Base-by-base conservation (phyloP, 495 filamentous ascomycete genomes). In the Penicillium macrosclerotiorum region DNA sequence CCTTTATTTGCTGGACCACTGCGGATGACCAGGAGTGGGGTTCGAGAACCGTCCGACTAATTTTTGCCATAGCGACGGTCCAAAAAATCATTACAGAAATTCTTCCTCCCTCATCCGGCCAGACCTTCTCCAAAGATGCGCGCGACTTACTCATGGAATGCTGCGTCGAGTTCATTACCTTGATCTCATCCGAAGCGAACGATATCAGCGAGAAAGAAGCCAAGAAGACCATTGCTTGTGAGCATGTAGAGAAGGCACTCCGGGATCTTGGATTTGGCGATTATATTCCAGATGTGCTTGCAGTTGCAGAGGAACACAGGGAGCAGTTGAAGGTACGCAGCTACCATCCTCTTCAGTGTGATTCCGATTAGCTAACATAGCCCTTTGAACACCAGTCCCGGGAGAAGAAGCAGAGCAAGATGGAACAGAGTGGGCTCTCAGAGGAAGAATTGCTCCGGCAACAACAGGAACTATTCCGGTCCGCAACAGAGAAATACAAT, bases 1-100 rank as follows among this genome's bases (percentile, higher is more conserved):
- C 4, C 35, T 31, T 35, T 7, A 19, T 11, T 27, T 22, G 9
- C 16, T 8, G 4, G 24, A 19, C n/a, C 39, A n/a, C 27, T 35
- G 8, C 17, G 29, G 49, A 18, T 36, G 25, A 53, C 8, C 41
- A 50, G 27, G n/a, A n/a, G n/a, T n/a, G n/a, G n/a, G n/a, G n/a
- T n/a, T n/a, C n/a, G n/a, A n/a, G n/a, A n/a, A n/a, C n/a, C n/a
- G n/a, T n/a, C n/a, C n/a, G n/a, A n/a, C n/a, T n/a, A n/a, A n/a
- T n/a, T n/a, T n/a, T n/a, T n/a, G n/a, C 32, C 39, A 52, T 46
- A 96, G 93, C 93, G 17, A 98, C 93, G 32, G 94, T 98, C 47
- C 88, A 95, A 61, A 98, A 98, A 68, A 98, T 98, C 53, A 89
- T 98, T 60, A 84, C 80, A 53, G 93, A 98, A 64, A 96, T 98